Evolutionary conservation across 2,329 filamentous ascomycete genomes (phyloP), one percentile per base, ranked within the genome.

Genomic region (Colletotrichum limetticola): DNA sequence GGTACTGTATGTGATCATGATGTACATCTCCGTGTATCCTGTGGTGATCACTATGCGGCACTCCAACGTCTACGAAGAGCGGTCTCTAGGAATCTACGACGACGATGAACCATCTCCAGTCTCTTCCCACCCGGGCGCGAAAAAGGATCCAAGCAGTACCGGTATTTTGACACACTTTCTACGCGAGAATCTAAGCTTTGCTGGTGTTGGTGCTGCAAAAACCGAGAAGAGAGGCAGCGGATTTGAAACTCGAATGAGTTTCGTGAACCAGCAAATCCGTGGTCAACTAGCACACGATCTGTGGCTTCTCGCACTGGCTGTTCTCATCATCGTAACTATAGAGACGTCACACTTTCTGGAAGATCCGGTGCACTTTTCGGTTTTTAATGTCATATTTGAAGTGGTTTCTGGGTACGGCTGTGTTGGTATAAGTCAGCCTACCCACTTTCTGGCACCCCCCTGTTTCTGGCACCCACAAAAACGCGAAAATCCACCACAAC

Each of bases 41-140:
- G 86, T 92, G 26, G 87, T 89, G 30, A 90, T 92, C 71, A 90
- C 88, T 1, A 89, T 92, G 82, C 88, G 92, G 32, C 90, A 91
- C 78, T 92, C 91, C 52, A 94, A 94, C 77, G 89, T 93, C 35
- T 94, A 94, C 78, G 92, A 94, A 78, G 91, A 94, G 77, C 86
- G 90, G 7, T 91, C 89, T 0, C 83, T 94, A 1, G 91, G 91
- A 0, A 88, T 92, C 37, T 90, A 91, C 71, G 81, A 81, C 55
- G 82, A 85, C 28, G 81, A 81, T 24, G 78, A 65, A 0, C 24
- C 22, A 19, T 26, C 32, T 28, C 19, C 42, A 0, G 14, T 19
- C 9, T 1, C 6, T 14, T 24, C 14, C 9, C 5, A 14, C 24
- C 4, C 14, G 1, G 52, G 28, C 75, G 57, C 75, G 76, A 55